A percentile compares a stretch with the other conserved stretches of the same genome.
These are phyloP conservation scores for Zhuliangozyma parablackwelliae DNA, from an alignment of 1,139 yeast genomes.

Conservation along the genomic window DNA sequence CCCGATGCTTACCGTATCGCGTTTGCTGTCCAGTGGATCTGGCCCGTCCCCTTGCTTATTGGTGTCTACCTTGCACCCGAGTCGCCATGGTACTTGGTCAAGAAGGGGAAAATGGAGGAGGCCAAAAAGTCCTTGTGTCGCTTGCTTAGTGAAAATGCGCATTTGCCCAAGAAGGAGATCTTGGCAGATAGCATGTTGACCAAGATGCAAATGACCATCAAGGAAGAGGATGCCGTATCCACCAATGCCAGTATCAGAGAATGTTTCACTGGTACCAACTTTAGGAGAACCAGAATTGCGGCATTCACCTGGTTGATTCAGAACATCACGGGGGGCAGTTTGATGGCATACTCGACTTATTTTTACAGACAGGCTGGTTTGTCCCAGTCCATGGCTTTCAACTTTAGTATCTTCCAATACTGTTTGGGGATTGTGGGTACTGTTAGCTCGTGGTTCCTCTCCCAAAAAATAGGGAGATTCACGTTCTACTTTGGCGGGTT, in stretches of 20 bases:
- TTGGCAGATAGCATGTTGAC: slow-evolving; percentile 38
- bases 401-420: slow-evolving; percentile 43
- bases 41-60: slow-evolving; percentile 49
- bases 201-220: slow-evolving; percentile 40
- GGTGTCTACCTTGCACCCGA: slow-evolving; percentile 40
- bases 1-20: slow-evolving; percentile 34
- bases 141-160: slow-evolving; percentile 27
- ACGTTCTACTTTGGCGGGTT: slow-evolving; percentile 45
- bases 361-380: slow-evolving; percentile 52
- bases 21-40: slow-evolving; percentile 52
- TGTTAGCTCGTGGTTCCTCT: slow-evolving; percentile 46
- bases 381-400: slow-evolving; percentile 30
- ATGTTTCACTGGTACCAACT: slow-evolving; percentile 48
- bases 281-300: slow-evolving; percentile 54
- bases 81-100: slow-evolving; percentile 43
- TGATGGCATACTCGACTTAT: slow-evolving; percentile 52
- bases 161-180: slow-evolving; percentile 31
- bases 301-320: slow-evolving; percentile 47
- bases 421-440: slow-evolving; percentile 51
- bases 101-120: slow-evolving; percentile 27
- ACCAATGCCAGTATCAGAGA: slow-evolving; percentile 36
- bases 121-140: slow-evolving; percentile 34
- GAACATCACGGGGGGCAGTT: slow-evolving; percentile 47
- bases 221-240: slow-evolving; percentile 36
- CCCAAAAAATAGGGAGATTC: slow-evolving; percentile 47